Conservation (phyloP, 2,329 filamentous ascomycete genomes). For the Calonectria hongkongensis region DNA sequence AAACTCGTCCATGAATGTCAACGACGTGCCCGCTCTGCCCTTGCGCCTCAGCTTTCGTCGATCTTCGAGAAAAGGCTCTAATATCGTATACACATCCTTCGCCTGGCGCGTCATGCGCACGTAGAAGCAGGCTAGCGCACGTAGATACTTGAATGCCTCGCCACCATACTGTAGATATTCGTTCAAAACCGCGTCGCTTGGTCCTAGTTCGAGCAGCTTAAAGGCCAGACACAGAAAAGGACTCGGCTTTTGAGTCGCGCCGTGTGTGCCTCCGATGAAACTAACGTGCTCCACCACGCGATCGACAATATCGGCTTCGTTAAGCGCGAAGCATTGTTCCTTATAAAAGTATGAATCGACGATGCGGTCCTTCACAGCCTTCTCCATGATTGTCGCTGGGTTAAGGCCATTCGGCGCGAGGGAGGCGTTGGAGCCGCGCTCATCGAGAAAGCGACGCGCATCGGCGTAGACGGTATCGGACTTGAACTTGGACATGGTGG, state of each 20-base stretch:
- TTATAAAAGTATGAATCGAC: slow-evolving; percentile 98
- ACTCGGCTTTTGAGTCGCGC: slow-evolving; percentile 88
- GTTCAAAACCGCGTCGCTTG: slow-evolving; percentile 84
- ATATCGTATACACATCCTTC: slow-evolving; percentile 84
- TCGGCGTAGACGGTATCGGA: slow-evolving; percentile 82
- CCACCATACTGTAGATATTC: slow-evolving; percentile 88
- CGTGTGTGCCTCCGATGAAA: slow-evolving; percentile 92
- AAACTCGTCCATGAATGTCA: slow-evolving; percentile 94
- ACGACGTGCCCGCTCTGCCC: slow-evolving; percentile 81
- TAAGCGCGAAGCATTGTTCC: slow-evolving; percentile 97
- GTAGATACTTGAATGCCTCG: slow-evolving; percentile 88
- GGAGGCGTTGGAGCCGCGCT: slow-evolving; percentile 85
- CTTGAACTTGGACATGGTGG: slow-evolving; percentile 62
- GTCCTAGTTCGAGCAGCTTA: slow-evolving; percentile 92
- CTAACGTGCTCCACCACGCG: slow-evolving; percentile 88
- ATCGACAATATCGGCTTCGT: slow-evolving; percentile 88
- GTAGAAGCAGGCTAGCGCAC: slow-evolving; percentile 93
- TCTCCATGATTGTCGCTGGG: slow-evolving; percentile 96
- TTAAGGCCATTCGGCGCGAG: slow-evolving; percentile 92
- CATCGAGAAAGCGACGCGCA: slow-evolving; percentile 88
- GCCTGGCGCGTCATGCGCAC: slow-evolving; percentile 90
- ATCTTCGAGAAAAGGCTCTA: slow-evolving; percentile 91
- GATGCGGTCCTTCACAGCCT: slow-evolving; percentile 95
- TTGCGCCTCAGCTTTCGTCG: slow-evolving; percentile 87
- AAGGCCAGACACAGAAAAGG: slow-evolving; percentile 96